Evolutionary conservation across 2,329 filamentous ascomycete species (phyloP).

Genomic region (Cordyceps militaris): DNA sequence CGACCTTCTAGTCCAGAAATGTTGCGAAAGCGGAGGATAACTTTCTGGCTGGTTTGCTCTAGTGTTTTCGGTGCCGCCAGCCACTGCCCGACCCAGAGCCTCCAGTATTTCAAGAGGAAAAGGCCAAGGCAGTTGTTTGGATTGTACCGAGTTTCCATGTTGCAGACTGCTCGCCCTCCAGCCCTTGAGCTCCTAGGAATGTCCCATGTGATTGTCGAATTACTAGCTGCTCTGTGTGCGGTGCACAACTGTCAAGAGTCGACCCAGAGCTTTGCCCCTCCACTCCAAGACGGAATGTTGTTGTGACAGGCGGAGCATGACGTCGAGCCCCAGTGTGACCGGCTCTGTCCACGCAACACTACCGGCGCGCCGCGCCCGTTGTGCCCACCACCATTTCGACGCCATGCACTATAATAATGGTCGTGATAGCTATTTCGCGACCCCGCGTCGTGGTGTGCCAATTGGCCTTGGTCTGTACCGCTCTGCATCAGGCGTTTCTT

Average conservation of each 20-base stretch:
- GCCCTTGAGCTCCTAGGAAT: background rate
- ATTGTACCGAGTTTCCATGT: background rate
- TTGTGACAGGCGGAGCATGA: constrained; percentile 11
- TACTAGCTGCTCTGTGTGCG: background rate
- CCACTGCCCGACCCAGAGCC: background rate
- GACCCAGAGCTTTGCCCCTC: background rate
- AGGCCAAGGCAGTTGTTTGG: background rate
- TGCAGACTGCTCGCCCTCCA: background rate
- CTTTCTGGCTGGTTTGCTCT: constrained; percentile 4
- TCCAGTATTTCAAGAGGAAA: background rate
- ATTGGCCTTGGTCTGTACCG: background rate
- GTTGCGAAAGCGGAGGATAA: constrained; percentile 3
- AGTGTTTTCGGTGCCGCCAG: constrained; percentile 5
- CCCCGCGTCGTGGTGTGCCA: background rate
- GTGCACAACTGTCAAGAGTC: background rate
- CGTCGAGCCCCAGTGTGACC: constrained; percentile 13
- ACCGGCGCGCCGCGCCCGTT: constrained; percentile 5
- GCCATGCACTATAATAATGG: constrained; percentile 1
- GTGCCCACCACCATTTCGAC: constrained; percentile 9
- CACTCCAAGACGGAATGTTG: background rate
- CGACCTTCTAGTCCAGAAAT: constrained; percentile 3
- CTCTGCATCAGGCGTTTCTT: background rate
- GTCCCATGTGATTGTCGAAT: background rate
- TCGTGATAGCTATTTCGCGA: constrained; percentile 5
- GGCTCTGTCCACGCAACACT: constrained; percentile 6